Base-by-base conservation (phyloP, 2,329 filamentous ascomycete genomes). In the Aspergillus intermedius region DNA sequence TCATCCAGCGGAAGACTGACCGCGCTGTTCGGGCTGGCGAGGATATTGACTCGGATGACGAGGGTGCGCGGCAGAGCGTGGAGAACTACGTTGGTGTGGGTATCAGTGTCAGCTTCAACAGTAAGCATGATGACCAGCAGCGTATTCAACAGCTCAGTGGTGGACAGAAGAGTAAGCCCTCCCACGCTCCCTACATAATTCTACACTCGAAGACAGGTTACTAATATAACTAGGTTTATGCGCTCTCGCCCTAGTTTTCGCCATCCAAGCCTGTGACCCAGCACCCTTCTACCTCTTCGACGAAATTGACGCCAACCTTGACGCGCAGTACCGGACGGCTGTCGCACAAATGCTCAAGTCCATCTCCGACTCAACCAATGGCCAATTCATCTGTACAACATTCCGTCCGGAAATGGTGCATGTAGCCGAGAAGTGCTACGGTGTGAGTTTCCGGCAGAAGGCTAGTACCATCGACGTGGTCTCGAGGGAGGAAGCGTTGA, bases 281-380 rank as follows among this genome's bases (percentile, higher is more conserved):
- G 94, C 91, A 41, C 93, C 93, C 1, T 97, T 98, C 78, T 96
- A 98, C 67, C 91, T 98, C 62, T 98, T 98, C 60, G 93, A 98
- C 68, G 93, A 98, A 71, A 95, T 98, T 55, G 93, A 98, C 65
- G 93, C 93, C 68, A 98, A 98, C 66, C 80, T 98, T 21, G 93
- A 98, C 67, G 91, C 93, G 1, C 93, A 98, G 71, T 98, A 98
- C 74, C 87, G 93, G 52, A 96, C 93, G 1, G 91, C 93, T 1
- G 93, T 98, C 9, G 93, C 93, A 2, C 81, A 88, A 49, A 88
- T 97, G 74, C 78, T 98, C 19, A 78, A 91, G 63, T 84, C 83
- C 47, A 90, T 89, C 54, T 88, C 84, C 12, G 69, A 70, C 52
- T 68, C 63, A 42, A 74, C 63, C 46, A 79, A 74, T 32, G 84